Conservation (phyloP, 2,329 filamentous ascomycete species). For the Microsporum canis region DNA sequence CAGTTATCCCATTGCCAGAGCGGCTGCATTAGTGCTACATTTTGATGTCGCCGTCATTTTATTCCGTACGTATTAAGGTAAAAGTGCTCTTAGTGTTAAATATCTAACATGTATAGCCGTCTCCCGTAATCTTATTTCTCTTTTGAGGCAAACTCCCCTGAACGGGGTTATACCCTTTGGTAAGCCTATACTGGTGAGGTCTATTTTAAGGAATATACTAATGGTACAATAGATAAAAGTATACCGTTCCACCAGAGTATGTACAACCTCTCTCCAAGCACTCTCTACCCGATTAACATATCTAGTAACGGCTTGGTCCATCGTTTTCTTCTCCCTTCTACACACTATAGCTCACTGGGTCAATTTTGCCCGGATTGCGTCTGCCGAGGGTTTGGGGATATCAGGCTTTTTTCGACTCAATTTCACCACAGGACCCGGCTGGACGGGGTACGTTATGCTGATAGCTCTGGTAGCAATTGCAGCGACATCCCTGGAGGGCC, state of each 20-base stretch:
- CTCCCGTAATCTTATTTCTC: conserved; percentile 72
- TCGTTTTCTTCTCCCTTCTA: conserved; percentile 78
- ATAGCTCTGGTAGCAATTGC: conserved; percentile 68
- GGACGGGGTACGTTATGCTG: conserved; percentile 79
- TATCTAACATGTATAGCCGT: conserved; percentile 40
- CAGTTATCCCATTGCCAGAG: conserved; percentile 64
- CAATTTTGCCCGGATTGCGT: conserved; percentile 67
- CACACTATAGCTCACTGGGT: conserved; percentile 81
- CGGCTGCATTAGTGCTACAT: conserved; percentile 66
- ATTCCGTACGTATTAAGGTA: conserved; percentile 37
- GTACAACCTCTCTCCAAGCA: conserved; percentile 1
- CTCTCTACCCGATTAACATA: conserved; percentile 6
- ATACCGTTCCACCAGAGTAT: conserved; percentile 70
- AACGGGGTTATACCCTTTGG: conserved; percentile 74
- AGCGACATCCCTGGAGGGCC: conserved; percentile 64
- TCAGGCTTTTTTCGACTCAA: conserved; percentile 68
- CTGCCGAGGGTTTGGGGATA: conserved; percentile 64
- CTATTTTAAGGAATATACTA: background rate
- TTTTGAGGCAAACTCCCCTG: conserved; percentile 66
- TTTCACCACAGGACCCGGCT: conserved; percentile 67
- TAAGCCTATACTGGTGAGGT: conserved; percentile 6
- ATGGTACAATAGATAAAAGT: conserved; percentile 53
- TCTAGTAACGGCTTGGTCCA: conserved; percentile 64
- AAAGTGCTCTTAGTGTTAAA: background rate
- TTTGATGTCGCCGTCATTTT: conserved; percentile 71